A percentile compares a stretch with the other conserved stretches of the same genome.
phyloP scores from a whole-genome alignment of 441 rosid genomes.

The Jatropha podagrica region DNA sequence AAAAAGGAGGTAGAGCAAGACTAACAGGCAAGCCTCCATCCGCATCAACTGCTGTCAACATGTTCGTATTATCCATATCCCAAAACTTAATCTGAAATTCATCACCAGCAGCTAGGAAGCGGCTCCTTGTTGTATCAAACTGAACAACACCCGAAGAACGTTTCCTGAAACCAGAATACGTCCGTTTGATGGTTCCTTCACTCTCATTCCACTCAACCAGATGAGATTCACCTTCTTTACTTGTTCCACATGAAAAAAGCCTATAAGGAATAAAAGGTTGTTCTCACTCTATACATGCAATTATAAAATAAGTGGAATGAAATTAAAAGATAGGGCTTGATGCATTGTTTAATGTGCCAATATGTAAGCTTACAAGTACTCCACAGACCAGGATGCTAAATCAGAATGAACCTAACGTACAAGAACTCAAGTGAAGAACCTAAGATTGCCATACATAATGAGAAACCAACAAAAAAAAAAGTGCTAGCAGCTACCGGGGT shows the following conservation, averaged over 20 bases:
- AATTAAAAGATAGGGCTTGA: background rate
- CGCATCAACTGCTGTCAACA: conserved; percentile 62
- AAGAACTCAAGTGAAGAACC: background rate
- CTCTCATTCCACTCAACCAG: conserved; percentile 88
- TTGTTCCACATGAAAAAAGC: conserved; percentile 73
- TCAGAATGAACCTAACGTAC: background rate
- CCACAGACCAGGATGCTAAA: background rate
- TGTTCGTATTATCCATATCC: conserved; percentile 71
- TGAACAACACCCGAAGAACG: conserved; percentile 67
- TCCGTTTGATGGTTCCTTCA: conserved; percentile 72
- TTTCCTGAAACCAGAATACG: conserved; percentile 69
- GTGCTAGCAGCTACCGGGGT: background rate
- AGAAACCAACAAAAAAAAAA: background rate
- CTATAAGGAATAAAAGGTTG: conserved; percentile 1
- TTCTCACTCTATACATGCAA: background rate
- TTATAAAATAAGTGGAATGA: background rate
- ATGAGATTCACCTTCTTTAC: conserved; percentile 78
- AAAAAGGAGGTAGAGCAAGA: conserved; percentile 13
- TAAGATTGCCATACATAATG: background rate
- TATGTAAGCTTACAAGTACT: background rate
- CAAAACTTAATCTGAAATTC: conserved; percentile 73
- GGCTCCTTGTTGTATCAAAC: conserved; percentile 71
- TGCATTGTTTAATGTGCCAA: background rate
- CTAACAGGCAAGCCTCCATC: conserved; percentile 80
- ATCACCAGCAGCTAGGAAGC: conserved; percentile 83